These are phyloP conservation scores for Solanum chiquidenum DNA, from an alignment of 257 asterid species.

Conservation along the genomic window DNA sequence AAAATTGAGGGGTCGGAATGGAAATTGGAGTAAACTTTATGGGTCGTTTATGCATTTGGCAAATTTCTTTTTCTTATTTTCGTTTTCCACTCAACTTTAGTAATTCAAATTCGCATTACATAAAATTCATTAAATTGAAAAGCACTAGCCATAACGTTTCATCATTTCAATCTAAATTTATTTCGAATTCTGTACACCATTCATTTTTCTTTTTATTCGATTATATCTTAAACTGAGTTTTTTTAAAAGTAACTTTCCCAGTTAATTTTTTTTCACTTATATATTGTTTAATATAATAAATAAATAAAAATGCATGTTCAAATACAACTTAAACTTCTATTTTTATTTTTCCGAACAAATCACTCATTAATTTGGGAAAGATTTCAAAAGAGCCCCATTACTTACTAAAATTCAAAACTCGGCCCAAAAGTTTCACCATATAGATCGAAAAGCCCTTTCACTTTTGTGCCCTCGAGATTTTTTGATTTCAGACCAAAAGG, in stretches of 20 bases:
- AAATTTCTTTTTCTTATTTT: background rate
- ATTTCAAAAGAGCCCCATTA: background rate
- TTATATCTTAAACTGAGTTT: too few species aligned
- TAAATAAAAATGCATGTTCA: background rate
- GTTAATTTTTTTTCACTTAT: too few species aligned
- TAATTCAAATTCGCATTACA: background rate
- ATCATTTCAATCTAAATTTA: background rate
- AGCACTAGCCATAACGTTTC: background rate
- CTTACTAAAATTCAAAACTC: background rate
- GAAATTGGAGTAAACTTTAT: background rate
- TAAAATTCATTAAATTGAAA: background rate
- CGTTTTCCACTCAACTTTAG: background rate
- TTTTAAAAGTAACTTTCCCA: too few species aligned
- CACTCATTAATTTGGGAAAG: too few species aligned
- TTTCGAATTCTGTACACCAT: rapidly evolving
- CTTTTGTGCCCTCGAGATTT: background rate
- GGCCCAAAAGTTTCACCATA: background rate
- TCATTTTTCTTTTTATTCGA: too few species aligned
- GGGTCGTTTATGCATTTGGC: background rate
- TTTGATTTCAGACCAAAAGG: background rate
- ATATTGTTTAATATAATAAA: too few species aligned
- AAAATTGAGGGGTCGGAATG: background rate
- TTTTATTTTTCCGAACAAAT: too few species aligned
- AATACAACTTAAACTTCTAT: background rate
- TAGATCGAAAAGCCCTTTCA: background rate